Base-by-base conservation (phyloP, 2,329 filamentous ascomycete genomes). In the Nectriaceae sp. region DNA sequence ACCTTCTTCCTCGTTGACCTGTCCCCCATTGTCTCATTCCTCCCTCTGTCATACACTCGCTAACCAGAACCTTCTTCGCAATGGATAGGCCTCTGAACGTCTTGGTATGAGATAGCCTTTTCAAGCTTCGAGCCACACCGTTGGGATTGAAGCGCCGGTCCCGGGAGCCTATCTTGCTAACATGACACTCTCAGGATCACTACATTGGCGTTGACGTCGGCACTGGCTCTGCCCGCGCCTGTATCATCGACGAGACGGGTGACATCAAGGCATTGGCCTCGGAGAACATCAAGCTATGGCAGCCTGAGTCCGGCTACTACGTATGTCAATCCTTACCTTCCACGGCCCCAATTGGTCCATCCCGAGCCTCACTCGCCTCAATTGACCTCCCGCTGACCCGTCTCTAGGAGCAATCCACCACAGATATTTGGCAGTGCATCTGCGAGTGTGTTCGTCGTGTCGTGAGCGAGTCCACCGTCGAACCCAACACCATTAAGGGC, bases 381-480 rank as follows among this genome's bases (percentile, higher is more conserved):
- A 29, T 36, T 36, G 33, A 36, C n/a, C 33, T 36, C 8, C n/a
- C 11, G 16, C 16, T 36, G 33, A 36, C 33, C n/a, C 16, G 8
- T 19, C 33, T 35, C 16, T 49, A 76, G 91, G 94, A 99, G 76
- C 94, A 99, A 93, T 97, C 93, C 15, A 97, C 94, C 0, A 89
- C 85, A 42, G 90, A 99, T 70, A 99, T 99, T 65, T 99, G 94
- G 94, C 81, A 85, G 55, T 93, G 90, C 71, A 96, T 99, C 67
- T 96, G 92, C 75, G 80, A 84, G 52, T 94, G 90, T 36, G 90
- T 97, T 31, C 87, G 91, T 63, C 82, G 85, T 44, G 90, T 92
- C 38, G 81, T 97, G 62, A 81, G 80, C 65, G 87, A 96, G 69
- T 88, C 93, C 58, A 86, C 85, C 60, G 85, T 96, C 58, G 85